These are phyloP conservation scores for Lolium perenne DNA, from an alignment of 176 grass and related monocot genomes.

Conservation along the genomic window DNA sequence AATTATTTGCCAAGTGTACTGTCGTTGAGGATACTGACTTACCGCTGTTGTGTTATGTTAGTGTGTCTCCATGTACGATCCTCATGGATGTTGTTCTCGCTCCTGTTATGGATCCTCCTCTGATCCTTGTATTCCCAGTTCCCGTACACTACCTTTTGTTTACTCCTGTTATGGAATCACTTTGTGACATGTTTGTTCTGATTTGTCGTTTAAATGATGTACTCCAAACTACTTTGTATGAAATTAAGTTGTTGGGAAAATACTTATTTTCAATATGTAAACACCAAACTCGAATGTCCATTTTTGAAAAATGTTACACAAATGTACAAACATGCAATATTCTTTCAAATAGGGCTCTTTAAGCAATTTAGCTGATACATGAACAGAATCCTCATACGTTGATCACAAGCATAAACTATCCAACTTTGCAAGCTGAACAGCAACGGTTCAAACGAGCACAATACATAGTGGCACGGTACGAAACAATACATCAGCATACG, in stretches of 20 bases:
- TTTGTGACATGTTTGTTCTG: too few species aligned
- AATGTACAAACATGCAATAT: not conserved
- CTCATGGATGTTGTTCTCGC: not conserved
- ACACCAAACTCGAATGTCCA: not conserved
- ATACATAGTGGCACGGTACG: too few species aligned
- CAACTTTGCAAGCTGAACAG: not conserved
- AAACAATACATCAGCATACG: conserved; percentile 2
- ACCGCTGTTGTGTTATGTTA: not conserved
- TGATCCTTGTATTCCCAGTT: not conserved
- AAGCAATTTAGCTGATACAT: not conserved
- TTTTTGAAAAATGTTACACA: too few species aligned
- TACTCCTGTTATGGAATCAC: too few species aligned
- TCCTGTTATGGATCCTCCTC: not conserved
- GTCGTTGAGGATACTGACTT: not conserved
- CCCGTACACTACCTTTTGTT: not conserved
- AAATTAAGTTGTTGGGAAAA: not conserved
- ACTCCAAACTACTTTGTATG: not conserved
- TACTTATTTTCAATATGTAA: not conserved
- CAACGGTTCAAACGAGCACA: not conserved
- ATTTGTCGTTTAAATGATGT: too few species aligned
- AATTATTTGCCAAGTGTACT: not conserved
- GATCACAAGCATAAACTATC: not conserved
- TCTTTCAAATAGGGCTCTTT: not conserved
- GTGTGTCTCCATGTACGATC: not conserved
- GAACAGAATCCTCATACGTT: not conserved